Conservation (phyloP, 129 eudicot species). For the Flaveria linearis region DNA sequence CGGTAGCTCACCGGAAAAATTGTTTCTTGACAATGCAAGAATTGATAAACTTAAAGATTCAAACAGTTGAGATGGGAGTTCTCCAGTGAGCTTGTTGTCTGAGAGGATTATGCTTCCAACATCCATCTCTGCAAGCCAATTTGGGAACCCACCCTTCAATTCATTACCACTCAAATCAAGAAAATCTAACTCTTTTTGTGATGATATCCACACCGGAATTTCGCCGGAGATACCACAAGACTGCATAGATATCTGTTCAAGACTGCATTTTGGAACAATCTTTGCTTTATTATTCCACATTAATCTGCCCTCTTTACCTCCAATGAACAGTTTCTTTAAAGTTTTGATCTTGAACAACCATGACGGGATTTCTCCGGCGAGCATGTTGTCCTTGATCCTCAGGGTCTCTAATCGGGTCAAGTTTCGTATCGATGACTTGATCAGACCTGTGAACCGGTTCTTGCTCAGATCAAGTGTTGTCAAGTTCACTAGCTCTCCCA, state of each 20-base stretch:
- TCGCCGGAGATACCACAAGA: constrained; percentile 43
- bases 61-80: constrained; percentile 51
- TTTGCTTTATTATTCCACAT: constrained; percentile 50
- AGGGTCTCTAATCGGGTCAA: constrained; percentile 43
- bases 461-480: constrained; percentile 47
- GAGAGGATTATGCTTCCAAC: constrained; percentile 53
- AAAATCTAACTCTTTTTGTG: constrained; percentile 43
- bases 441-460: constrained; percentile 44
- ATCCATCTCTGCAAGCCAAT: constrained; percentile 64
- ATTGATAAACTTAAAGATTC: constrained; percentile 45
- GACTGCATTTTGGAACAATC: constrained; percentile 51
- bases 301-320: constrained; percentile 46
- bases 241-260: constrained; percentile 44
- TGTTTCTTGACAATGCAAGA: constrained; percentile 55
- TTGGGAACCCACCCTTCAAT: constrained; percentile 48
- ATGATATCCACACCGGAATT: constrained; percentile 53
- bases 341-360: constrained; percentile 46
- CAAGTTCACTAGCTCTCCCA: constrained; percentile 40
- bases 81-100: constrained; percentile 50
- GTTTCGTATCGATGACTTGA: constrained; percentile 45
- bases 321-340: constrained; percentile 44
- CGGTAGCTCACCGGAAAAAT: constrained; percentile 58
- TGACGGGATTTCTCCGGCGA: constrained; percentile 53
- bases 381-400: constrained; percentile 43
- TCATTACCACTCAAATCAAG: constrained; percentile 52